phyloP scores from a whole-genome alignment of 805 yeast genomes.

The Candida coquimbonensis region DNA sequence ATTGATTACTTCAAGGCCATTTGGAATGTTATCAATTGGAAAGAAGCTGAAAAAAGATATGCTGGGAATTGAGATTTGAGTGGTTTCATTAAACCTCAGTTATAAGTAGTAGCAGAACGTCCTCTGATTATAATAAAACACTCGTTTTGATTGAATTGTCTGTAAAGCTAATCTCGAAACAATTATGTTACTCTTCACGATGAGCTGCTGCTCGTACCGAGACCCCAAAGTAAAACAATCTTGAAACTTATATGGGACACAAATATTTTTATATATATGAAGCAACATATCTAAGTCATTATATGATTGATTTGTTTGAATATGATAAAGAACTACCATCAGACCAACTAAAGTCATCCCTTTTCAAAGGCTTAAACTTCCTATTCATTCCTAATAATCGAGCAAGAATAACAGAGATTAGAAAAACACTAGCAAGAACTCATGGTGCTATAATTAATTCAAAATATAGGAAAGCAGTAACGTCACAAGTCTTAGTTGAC shows the following conservation, averaged over 20 bases:
- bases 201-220: too few species aligned
- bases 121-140: too few species aligned
- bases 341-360: constrained; percentile 6
- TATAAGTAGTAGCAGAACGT: too few species aligned
- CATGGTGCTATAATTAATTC: constrained; percentile 14
- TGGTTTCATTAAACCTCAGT: too few species aligned
- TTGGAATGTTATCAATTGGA: constrained; percentile 94
- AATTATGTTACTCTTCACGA: too few species aligned
- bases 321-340: constrained; percentile 3
- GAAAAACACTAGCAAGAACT: constrained; percentile 13
- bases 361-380: constrained; percentile 14
- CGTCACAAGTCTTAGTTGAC: constrained; percentile 19
- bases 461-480: constrained; percentile 1
- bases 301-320: neutral
- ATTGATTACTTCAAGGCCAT: constrained; percentile 88
- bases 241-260: neutral
- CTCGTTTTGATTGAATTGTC: too few species aligned
- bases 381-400: constrained; percentile 18
- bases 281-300: neutral
- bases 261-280: neutral
- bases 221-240: neutral
- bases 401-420: constrained; percentile 11
- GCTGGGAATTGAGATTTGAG: neutral
- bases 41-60: constrained; percentile 75
- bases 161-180: too few species aligned